Percentiles rank a stretch among this genome's conserved stretches.
Conservation (phyloP, 805 yeast species). For the Starmera caribaea region DNA sequence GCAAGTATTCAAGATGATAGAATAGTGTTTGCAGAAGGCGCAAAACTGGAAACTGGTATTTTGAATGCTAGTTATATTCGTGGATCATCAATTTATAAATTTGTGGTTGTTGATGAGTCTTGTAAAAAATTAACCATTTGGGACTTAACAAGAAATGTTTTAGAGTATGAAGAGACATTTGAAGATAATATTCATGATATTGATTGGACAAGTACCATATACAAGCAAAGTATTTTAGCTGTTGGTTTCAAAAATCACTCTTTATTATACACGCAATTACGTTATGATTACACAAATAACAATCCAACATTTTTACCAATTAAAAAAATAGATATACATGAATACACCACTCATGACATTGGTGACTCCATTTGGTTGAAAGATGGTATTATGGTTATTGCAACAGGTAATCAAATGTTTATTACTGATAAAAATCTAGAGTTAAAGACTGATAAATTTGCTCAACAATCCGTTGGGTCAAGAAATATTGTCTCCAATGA, state of each 20-base stretch:
- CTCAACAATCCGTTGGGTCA: slow-evolving; percentile 47
- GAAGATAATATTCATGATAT: slow-evolving; percentile 48
- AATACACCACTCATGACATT: slow-evolving; percentile 67
- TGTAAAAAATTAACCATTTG: slow-evolving; percentile 57
- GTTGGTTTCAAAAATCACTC: slow-evolving; percentile 65
- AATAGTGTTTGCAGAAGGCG: slow-evolving; percentile 46
- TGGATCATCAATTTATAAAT: slow-evolving; percentile 67
- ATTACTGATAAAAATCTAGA: slow-evolving; percentile 66
- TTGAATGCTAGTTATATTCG: slow-evolving; percentile 41
- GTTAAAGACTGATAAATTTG: slow-evolving; percentile 35
- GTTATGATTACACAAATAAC: slow-evolving; percentile 81
- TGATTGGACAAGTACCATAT: slow-evolving; percentile 77
- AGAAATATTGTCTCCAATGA: slow-evolving; percentile 42
- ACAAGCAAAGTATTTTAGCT: slow-evolving; percentile 63
- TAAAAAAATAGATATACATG: slow-evolving; percentile 59
- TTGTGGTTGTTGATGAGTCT: slow-evolving; percentile 59
- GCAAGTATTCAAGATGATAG: slow-evolving; percentile 21
- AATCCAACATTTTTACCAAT: slow-evolving; percentile 72
- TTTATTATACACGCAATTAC: slow-evolving; percentile 64
- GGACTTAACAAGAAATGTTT: slow-evolving; percentile 60
- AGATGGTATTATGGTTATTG: slow-evolving; percentile 71
- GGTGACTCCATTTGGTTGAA: slow-evolving; percentile 87
- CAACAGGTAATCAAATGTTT: slow-evolving; percentile 84
- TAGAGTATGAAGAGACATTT: slow-evolving; percentile 47
- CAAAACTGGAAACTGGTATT: slow-evolving; percentile 47